Evolutionary conservation across 2,329 filamentous ascomycete species (phyloP).

Genomic region (Penicillium brevicompactum): DNA sequence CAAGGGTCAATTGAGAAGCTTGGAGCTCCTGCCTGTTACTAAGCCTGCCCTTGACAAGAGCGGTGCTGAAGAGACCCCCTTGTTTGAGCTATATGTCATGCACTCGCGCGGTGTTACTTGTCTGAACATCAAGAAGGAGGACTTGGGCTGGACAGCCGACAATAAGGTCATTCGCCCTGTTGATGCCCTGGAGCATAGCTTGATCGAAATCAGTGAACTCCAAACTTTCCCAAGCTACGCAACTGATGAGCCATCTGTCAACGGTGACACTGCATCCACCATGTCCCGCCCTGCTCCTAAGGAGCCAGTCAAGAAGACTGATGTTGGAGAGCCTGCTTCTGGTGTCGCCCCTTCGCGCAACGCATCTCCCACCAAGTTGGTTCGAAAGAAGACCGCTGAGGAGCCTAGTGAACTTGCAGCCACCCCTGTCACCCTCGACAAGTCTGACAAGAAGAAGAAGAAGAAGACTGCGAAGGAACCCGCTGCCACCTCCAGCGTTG

Average conservation of each 20-base stretch:
- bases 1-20: slow-evolving; percentile 82
- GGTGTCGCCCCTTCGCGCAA: slow-evolving; percentile 30
- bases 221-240: slow-evolving; percentile 49
- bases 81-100: slow-evolving; percentile 97
- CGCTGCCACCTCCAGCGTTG: slow-evolving; percentile 16
- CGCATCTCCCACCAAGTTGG: slow-evolving; percentile 43
- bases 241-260: slow-evolving; percentile 47
- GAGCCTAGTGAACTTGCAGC: slow-evolving; percentile 31
- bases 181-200: slow-evolving; percentile 72
- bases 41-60: slow-evolving; percentile 54
- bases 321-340: slow-evolving; percentile 26
- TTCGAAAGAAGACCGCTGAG: slow-evolving; percentile 45
- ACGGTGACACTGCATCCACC: slow-evolving; percentile 42
- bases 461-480: slow-evolving; percentile 48
- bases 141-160: slow-evolving; percentile 88
- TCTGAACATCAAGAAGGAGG: slow-evolving; percentile 79
- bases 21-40: slow-evolving; percentile 79
- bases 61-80: slow-evolving; percentile 65
- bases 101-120: slow-evolving; percentile 97
- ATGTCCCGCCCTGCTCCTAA: slow-evolving; percentile 41
- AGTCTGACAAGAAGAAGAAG: slow-evolving; percentile 74
- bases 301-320: slow-evolving; percentile 42
- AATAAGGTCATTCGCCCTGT: slow-evolving; percentile 82
- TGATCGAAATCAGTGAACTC: slow-evolving; percentile 75
- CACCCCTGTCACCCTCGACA: slow-evolving; percentile 49